Evolutionary conservation across 2,329 filamentous ascomycete species (phyloP).

Genomic region (Ambrosiella beaveri): DNA sequence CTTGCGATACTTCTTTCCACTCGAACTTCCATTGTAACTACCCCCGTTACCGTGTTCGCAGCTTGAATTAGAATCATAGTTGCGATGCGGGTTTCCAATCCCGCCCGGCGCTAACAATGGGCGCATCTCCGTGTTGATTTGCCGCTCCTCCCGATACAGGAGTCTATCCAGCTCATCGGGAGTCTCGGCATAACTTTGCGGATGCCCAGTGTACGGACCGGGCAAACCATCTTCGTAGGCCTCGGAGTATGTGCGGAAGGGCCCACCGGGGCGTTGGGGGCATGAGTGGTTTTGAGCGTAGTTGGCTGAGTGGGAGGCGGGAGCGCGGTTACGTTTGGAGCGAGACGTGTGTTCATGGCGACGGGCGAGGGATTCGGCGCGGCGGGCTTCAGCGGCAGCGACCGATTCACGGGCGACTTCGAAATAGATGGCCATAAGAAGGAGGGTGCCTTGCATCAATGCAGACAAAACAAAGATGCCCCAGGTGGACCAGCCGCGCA

Average conservation of each 20-base stretch:
- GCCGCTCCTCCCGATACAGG: conserved; percentile 32
- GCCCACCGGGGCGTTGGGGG: conserved; percentile 21
- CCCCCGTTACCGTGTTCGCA: background rate
- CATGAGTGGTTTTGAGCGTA: background rate
- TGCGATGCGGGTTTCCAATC: conserved; percentile 27
- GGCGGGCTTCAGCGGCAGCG: conserved; percentile 17
- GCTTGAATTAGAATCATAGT: background rate
- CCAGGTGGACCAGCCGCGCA: conserved; percentile 88
- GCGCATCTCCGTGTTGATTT: conserved; percentile 32
- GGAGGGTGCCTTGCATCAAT: conserved; percentile 60
- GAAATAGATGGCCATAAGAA: conserved; percentile 68
- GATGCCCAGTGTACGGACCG: conserved; percentile 33
- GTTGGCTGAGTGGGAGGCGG: conserved; percentile 5
- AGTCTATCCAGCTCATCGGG: conserved; percentile 34
- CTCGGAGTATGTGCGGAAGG: conserved; percentile 30
- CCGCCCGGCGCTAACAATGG: conserved; percentile 33
- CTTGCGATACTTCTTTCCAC: conserved; percentile 2
- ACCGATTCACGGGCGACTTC: conserved; percentile 26
- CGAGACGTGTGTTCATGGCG: conserved; percentile 16
- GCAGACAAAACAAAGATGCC: conserved; percentile 79
- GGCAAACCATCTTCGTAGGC: conserved; percentile 34
- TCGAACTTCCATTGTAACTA: background rate
- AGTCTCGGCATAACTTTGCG: conserved; percentile 33
- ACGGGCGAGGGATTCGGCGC: conserved; percentile 19
- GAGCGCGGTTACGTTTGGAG: conserved; percentile 18